Evolutionary conservation across 179 eudicot genomes (phyloP).

Genomic region (Beta corolliflora): DNA sequence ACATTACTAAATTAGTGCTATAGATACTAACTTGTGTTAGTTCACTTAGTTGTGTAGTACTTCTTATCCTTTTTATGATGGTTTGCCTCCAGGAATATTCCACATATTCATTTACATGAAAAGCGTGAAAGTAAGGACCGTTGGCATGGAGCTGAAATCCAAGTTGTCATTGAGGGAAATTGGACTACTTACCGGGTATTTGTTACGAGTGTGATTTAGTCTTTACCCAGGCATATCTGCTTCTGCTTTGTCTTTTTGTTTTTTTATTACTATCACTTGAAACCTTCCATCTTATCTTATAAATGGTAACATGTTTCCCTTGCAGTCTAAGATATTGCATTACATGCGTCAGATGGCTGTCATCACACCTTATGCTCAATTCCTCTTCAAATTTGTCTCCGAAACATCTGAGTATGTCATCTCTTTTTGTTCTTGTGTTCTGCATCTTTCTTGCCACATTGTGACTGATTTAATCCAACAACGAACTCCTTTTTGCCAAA

Average conservation of each 20-base stretch:
- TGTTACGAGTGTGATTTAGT: constrained; percentile 12
- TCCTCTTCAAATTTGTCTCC: constrained; percentile 81
- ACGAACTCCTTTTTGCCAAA: neutral
- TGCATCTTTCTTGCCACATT: constrained; percentile 9
- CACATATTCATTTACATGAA: constrained; percentile 93
- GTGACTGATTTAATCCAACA: neutral
- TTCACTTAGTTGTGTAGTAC: neutral
- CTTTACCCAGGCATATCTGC: constrained; percentile 15
- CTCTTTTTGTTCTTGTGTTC: constrained; percentile 24
- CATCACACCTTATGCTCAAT: constrained; percentile 97
- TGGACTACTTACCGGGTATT: constrained; percentile 98
- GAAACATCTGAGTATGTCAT: constrained; percentile 83
- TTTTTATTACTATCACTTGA: constrained; percentile 8
- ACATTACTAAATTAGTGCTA: neutral
- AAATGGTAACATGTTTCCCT: constrained; percentile 19
- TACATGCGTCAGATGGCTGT: constrained; percentile 99
- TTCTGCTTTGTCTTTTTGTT: neutral
- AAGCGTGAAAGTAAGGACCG: constrained; percentile 67
- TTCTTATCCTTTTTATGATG: constrained; percentile 2
- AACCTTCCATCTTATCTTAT: constrained; percentile 11
- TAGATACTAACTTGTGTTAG: neutral
- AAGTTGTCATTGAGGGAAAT: constrained; percentile 97
- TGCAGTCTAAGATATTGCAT: constrained; percentile 97
- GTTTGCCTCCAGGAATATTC: constrained; percentile 64
- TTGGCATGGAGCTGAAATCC: constrained; percentile 99